Conservation (phyloP, 2,329 filamentous ascomycete species). For the Didymellaceae sp. region DNA sequence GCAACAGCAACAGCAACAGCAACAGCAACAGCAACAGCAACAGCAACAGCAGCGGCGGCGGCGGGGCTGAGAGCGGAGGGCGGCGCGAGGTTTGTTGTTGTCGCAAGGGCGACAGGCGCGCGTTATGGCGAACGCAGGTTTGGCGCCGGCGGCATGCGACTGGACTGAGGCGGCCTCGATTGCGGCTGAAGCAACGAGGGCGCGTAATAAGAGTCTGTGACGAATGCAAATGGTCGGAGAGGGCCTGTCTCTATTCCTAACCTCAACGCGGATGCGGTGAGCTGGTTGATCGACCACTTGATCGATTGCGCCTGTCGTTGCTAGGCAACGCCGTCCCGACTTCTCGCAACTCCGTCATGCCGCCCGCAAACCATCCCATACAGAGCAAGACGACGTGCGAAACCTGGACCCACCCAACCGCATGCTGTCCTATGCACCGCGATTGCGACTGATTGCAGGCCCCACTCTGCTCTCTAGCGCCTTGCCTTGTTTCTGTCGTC, state of each 20-base stretch:
- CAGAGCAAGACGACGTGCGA: constrained; percentile 3
- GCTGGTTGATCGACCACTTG: constrained; percentile 15
- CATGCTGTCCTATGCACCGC: constrained; percentile 14
- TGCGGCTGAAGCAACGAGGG: constrained; percentile 20
- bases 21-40: too few species aligned
- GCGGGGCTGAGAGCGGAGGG: constrained; percentile 6
- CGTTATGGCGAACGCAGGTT: constrained; percentile 31
- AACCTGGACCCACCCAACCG: constrained; percentile 1
- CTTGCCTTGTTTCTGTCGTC: neutral
- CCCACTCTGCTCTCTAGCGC: constrained; percentile 6
- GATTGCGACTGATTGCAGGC: constrained; percentile 4
- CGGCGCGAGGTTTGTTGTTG: constrained; percentile 26
- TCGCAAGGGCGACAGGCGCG: constrained; percentile 24
- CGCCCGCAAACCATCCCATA: constrained; percentile 14
- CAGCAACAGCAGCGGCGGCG: too few species aligned
- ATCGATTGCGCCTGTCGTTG: constrained; percentile 18
- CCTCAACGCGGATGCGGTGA: constrained; percentile 28
- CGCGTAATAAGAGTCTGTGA: constrained; percentile 12
- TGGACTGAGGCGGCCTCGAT: constrained; percentile 20
- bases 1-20: too few species aligned
- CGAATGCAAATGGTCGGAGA: constrained; percentile 3
- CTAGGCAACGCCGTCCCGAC: constrained; percentile 21
- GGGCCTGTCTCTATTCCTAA: constrained; percentile 12
- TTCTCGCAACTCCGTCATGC: constrained; percentile 15
- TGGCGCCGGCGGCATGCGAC: constrained; percentile 27